A percentile compares a stretch with the other conserved stretches of the same genome.
Conservation (phyloP, 2,329 filamentous ascomycete genomes). For the Xylaria hypoxylon region DNA sequence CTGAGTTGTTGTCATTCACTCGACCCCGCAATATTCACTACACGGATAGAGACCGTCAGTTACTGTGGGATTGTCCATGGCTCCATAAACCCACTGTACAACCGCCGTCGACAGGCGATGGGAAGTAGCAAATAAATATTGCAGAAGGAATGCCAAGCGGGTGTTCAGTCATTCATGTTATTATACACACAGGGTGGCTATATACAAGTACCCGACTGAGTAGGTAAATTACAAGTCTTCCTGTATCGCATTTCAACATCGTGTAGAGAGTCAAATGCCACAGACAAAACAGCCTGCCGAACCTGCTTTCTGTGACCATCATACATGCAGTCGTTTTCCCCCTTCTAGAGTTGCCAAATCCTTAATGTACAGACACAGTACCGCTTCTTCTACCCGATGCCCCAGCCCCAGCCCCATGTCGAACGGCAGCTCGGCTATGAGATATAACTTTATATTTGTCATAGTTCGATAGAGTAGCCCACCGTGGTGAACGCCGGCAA, state of each 20-base stretch:
- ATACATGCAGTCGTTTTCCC: conserved; percentile 37
- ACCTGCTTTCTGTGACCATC: conserved; percentile 30
- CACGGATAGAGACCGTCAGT: not conserved
- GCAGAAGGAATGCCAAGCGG: not conserved
- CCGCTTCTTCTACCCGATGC: conserved; percentile 21
- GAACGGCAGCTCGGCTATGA: conserved; percentile 25
- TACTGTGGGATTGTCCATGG: not conserved
- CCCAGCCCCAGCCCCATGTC: conserved; percentile 19
- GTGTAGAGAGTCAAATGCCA: conserved; percentile 28
- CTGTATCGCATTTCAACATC: conserved; percentile 29
- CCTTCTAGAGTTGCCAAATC: conserved; percentile 37
- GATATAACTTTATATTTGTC: conserved; percentile 33
- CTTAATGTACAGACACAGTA: conserved; percentile 41
- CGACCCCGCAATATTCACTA: not conserved
- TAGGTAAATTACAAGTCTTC: conserved; percentile 38
- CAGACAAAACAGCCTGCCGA: conserved; percentile 26
- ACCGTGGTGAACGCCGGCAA: conserved; percentile 20
- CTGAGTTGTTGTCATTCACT: not conserved
- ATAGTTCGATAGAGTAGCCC: conserved; percentile 20
- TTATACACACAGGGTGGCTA: conserved; percentile 41
- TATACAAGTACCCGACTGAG: conserved; percentile 39
- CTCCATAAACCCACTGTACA: not conserved
- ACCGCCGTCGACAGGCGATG: not conserved
- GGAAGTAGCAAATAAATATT: not conserved
- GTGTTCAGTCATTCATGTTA: conserved; percentile 32